Percentiles rank a stretch among this genome's conserved stretches.
Conservation (phyloP, 148 eudicot genomes). For the Rhododendron ovatum region DNA sequence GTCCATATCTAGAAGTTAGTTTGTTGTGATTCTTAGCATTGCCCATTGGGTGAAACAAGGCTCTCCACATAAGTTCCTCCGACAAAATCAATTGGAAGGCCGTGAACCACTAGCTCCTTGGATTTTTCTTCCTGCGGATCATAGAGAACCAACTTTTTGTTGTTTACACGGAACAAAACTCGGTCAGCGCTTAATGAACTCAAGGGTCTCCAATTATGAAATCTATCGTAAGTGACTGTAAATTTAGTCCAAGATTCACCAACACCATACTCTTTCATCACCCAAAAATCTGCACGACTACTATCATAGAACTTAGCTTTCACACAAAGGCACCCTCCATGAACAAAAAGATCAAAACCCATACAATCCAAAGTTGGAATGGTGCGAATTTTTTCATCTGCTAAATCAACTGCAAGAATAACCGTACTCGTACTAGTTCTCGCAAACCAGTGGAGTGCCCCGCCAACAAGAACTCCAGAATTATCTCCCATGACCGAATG, state of each 20-base stretch:
- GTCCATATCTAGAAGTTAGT: too few species aligned
- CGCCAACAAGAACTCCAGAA: not conserved
- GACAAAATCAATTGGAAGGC: not conserved
- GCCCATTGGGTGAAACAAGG: not conserved
- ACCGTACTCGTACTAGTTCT: accelerated
- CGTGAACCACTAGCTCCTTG: not conserved
- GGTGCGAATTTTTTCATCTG: not conserved
- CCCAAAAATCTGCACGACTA: not conserved
- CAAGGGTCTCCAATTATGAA: not conserved
- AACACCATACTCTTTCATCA: not conserved
- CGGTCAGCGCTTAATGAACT: not conserved
- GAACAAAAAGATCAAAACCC: not conserved
- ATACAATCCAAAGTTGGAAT: not conserved
- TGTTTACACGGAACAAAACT: not conserved
- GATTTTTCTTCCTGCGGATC: not conserved
- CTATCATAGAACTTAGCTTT: too few species aligned
- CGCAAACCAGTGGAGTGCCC: not conserved
- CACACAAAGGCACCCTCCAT: slow-evolving; percentile 4
- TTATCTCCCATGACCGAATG: too few species aligned
- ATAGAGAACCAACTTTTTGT: not conserved
- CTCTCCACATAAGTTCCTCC: not conserved
- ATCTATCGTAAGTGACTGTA: not conserved
- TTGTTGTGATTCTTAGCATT: too few species aligned
- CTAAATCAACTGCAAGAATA: not conserved
- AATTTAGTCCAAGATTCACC: slow-evolving; percentile 2